Evolutionary conservation across 345 rosid species (phyloP), one percentile per base, ranked within the genome.

Genomic region (Lagerstroemia speciosa): DNA sequence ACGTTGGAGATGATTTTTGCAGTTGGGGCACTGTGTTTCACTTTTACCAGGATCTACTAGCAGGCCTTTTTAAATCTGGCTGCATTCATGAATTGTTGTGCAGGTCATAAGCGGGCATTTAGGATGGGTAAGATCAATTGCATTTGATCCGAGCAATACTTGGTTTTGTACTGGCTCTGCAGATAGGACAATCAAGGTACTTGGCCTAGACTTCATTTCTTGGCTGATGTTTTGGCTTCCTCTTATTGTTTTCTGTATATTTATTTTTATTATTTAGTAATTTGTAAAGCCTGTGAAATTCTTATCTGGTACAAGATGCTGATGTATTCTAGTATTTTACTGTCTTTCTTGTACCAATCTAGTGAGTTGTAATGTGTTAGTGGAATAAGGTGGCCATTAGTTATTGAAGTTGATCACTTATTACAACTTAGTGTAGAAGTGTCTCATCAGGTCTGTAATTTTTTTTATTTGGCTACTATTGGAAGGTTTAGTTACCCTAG

Each of bases 151-250:
- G 3, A 91, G 99, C 82, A 94, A 94, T 79, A 72, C 83, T 58
- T 94, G 99, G 99, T 94, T 94, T 76, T 89, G 98, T 74, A 91
- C 99, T 72, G 99, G 99, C 50, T 94, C 99, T 67, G 98, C 99
- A 16, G 99, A 94, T 78, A 91, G 98, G 68, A 91, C 98, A 50
- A 94, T 93, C 74, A 93, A 90, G 98, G 97, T 92, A 81, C 62
- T 62, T 45, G 37, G 62, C 73, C 64, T 62, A 61, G 26, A 67
- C 45, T 26, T 29, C 4, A 33, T 57, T 69, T 26, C 17, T 20
- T 57, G 29, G 26, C 46, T 4, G n/a, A 43, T 31, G 30, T 52
- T 58, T 68, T 26, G 17, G 6, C 14, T 61, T 38, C 48, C 30
- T 30, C 67, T 45, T 2, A 38, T 62, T 33, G 29, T 50, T 67